Conservation (phyloP, 148 eudicot genomes). For the Linanthus parryae region DNA sequence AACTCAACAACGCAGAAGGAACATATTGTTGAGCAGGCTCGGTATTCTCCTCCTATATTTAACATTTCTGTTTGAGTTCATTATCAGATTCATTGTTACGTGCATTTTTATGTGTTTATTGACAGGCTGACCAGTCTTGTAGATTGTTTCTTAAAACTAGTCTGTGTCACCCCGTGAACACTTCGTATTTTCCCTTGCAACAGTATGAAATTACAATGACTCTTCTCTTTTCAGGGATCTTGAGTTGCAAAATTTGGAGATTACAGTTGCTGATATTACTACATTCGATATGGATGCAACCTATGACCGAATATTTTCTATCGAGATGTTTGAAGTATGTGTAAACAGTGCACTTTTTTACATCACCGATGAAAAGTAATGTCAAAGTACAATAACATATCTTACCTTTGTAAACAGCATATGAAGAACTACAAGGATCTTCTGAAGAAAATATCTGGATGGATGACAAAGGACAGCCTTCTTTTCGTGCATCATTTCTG, state of each 20-base stretch:
- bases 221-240: constrained; percentile 42
- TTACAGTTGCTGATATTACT: constrained; percentile 82
- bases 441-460: constrained; percentile 78
- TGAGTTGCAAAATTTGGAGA: constrained; percentile 70
- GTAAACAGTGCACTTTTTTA: constrained; percentile 12
- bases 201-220: background rate
- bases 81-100: no score
- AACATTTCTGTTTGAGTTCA: no score
- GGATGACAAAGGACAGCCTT: constrained; percentile 81
- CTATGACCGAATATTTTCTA: constrained; percentile 79
- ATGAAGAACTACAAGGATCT: constrained; percentile 92
- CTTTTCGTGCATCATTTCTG: constrained; percentile 95
- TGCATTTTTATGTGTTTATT: no score
- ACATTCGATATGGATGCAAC: constrained; percentile 80
- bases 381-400: background rate
- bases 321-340: constrained; percentile 96
- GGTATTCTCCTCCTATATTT: no score
- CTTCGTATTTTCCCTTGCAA: background rate
- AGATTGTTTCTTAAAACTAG: no score
- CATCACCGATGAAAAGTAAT: background rate
- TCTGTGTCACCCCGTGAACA: no score
- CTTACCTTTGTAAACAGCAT: constrained; percentile 42
- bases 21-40: constrained; percentile 62
- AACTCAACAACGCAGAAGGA: constrained; percentile 87
- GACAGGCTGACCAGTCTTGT: no score